These are phyloP conservation scores for Stereocaulon alpinum DNA, from an alignment of 495 filamentous ascomycete genomes.

Conservation along the genomic window DNA sequence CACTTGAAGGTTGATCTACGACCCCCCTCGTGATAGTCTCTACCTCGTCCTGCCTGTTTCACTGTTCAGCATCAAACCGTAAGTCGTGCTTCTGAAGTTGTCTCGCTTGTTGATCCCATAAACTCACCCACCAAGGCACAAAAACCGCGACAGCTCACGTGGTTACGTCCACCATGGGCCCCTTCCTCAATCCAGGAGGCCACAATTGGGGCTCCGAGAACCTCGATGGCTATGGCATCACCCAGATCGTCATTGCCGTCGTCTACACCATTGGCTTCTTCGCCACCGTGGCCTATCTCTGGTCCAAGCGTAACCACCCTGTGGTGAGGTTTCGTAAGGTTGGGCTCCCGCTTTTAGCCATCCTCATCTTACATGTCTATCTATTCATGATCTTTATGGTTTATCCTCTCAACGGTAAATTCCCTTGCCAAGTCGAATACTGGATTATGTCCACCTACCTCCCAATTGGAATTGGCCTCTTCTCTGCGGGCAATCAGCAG, in stretches of 20 bases:
- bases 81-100: neutral
- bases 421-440: constrained; percentile 50
- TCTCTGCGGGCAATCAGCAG: constrained; percentile 58
- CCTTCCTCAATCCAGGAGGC: constrained; percentile 18
- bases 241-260: constrained; percentile 13
- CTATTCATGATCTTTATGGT: constrained; percentile 48
- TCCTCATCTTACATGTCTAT: constrained; percentile 56
- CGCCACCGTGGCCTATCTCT: constrained; percentile 44
- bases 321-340: constrained; percentile 56
- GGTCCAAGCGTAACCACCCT: constrained; percentile 43
- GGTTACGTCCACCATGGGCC: constrained; percentile 11
- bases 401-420: constrained; percentile 47
- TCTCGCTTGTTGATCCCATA: too few relatives aligned
- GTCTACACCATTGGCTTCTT: constrained; percentile 28
- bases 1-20: too few relatives aligned
- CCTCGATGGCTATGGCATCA: constrained; percentile 22
- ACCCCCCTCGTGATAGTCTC: too few relatives aligned
- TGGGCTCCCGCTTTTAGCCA: constrained; percentile 45
- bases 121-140: neutral
- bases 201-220: constrained; percentile 16
- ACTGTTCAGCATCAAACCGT: too few relatives aligned
- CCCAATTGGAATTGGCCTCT: constrained; percentile 59
- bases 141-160: neutral
- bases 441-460: constrained; percentile 66
- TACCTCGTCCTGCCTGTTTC: too few relatives aligned